Evolutionary conservation across 2,329 filamentous ascomycete species (phyloP).

Genomic region (Penicillium sp.): DNA sequence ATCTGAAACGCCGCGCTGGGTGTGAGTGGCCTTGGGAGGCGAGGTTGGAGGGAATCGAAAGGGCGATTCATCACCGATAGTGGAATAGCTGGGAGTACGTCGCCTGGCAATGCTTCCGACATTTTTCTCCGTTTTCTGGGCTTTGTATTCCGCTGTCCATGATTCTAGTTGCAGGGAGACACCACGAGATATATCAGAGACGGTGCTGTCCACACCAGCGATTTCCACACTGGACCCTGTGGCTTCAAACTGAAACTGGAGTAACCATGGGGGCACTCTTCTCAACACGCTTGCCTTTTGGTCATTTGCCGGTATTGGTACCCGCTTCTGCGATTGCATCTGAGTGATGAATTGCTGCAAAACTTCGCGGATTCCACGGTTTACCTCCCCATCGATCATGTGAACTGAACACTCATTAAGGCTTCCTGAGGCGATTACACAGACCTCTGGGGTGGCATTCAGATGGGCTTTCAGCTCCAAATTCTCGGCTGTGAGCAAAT

Average conservation of each 20-base stretch:
- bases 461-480: slow-evolving; percentile 84
- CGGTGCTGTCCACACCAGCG: slow-evolving; percentile 79
- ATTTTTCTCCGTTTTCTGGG: slow-evolving; percentile 67
- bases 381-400: slow-evolving; percentile 89
- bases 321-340: slow-evolving; percentile 61
- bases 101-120: slow-evolving; percentile 55
- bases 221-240: slow-evolving; percentile 88
- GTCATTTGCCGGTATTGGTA: slow-evolving; percentile 49
- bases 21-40: slow-evolving; percentile 44
- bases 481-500: slow-evolving; percentile 82
- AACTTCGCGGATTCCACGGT: slow-evolving; percentile 87
- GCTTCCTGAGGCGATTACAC: slow-evolving; percentile 75
- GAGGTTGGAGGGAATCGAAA: slow-evolving; percentile 54
- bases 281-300: slow-evolving; percentile 70
- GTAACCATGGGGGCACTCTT: slow-evolving; percentile 77
- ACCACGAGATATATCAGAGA: slow-evolving; percentile 79
- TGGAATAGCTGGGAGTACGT: slow-evolving; percentile 70
- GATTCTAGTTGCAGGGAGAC: slow-evolving; percentile 83
- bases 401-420: slow-evolving; percentile 86
- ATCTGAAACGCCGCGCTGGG: slow-evolving; percentile 58
- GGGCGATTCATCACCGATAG: slow-evolving; percentile 63
- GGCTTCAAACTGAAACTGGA: slow-evolving; percentile 80
- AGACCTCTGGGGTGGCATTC: slow-evolving; percentile 80
- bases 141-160: slow-evolving; percentile 85
- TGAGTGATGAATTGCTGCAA: slow-evolving; percentile 76